phyloP scores from a whole-genome alignment of 257 asterid genomes.

The Paulownia fortunei region DNA sequence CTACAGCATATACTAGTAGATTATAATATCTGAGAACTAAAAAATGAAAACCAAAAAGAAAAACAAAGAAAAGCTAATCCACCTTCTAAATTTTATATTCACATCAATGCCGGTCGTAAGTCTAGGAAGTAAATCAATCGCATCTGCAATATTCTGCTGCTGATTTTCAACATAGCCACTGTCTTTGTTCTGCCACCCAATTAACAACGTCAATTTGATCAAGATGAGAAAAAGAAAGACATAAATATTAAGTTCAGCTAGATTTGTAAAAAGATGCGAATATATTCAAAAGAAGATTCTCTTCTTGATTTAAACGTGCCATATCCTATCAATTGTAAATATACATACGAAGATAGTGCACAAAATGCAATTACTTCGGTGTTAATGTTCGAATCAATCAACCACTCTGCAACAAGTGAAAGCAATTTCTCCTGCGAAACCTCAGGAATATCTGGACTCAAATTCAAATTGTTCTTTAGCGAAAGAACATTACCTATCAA shows the following conservation, averaged over 20 bases:
- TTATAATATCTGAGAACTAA: slow-evolving; percentile 3
- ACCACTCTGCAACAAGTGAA: slow-evolving; percentile 85
- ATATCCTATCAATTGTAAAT: slow-evolving; percentile 1
- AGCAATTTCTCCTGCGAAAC: slow-evolving; percentile 94
- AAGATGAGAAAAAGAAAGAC: slow-evolving; percentile 35
- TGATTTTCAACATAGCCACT: slow-evolving; percentile 81
- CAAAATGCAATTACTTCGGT: slow-evolving; percentile 50
- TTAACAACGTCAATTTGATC: slow-evolving; percentile 31
- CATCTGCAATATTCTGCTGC: slow-evolving; percentile 90
- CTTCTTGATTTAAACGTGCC: neutral
- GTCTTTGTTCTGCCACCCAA: slow-evolving; percentile 70
- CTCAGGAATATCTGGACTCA: slow-evolving; percentile 87
- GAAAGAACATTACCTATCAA: slow-evolving; percentile 80
- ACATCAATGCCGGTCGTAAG: slow-evolving; percentile 97
- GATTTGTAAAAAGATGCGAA: slow-evolving; percentile 3
- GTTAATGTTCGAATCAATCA: slow-evolving; percentile 78
- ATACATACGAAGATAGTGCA: slow-evolving; percentile 18
- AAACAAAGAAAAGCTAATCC: slow-evolving; percentile 23
- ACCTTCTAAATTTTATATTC: slow-evolving; percentile 86
- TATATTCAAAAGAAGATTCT: neutral
- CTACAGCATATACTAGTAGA: neutral
- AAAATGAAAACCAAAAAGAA: slow-evolving; percentile 10
- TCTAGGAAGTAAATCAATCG: slow-evolving; percentile 95
- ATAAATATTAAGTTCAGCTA: slow-evolving; percentile 13
- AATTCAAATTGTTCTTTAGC: slow-evolving; percentile 73